Evolutionary conservation across 176 grass and related monocot species (phyloP).

Genomic region (Bonia amplexicaulis): DNA sequence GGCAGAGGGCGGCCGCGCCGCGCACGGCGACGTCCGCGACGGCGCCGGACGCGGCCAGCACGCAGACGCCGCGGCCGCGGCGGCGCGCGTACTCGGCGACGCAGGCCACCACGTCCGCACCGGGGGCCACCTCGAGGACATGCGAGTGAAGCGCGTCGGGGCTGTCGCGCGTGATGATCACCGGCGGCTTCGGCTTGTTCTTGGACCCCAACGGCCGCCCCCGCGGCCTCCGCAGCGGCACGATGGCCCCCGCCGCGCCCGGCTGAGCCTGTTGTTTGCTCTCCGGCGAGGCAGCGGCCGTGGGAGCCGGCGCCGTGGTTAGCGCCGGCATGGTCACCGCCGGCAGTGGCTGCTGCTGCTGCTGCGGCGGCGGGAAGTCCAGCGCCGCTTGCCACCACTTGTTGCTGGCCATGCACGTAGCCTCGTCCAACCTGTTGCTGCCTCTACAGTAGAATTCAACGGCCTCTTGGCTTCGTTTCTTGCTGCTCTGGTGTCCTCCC

Average conservation of each 20-base stretch:
- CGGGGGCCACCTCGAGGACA: constrained; percentile 45
- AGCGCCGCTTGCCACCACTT: constrained; percentile 55
- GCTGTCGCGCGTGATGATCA: constrained; percentile 67
- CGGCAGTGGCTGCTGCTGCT: background rate
- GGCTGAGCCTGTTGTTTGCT: background rate
- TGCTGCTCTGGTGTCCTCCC: background rate
- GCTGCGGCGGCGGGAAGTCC: constrained; percentile 39
- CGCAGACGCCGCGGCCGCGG: constrained; percentile 49
- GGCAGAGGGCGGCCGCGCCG: constrained; percentile 20
- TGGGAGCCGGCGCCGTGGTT: background rate
- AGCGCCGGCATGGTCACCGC: background rate
- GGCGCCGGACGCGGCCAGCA: constrained; percentile 46
- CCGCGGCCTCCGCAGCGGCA: constrained; percentile 43
- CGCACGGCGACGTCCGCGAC: constrained; percentile 48
- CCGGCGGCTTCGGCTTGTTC: constrained; percentile 71
- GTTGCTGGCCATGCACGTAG: constrained; percentile 57
- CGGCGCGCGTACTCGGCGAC: constrained; percentile 64
- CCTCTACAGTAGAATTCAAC: constrained; percentile 16
- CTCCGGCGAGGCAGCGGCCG: background rate
- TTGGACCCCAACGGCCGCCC: constrained; percentile 54
- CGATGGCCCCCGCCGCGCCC: constrained; percentile 15
- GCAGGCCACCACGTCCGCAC: constrained; percentile 47
- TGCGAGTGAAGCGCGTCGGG: constrained; percentile 63
- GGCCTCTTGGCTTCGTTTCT: background rate
- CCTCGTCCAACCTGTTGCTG: constrained; percentile 4